Evolutionary conservation across 805 yeast species (phyloP).

Genomic region (Zygosaccharomyces kombuchaensis): DNA sequence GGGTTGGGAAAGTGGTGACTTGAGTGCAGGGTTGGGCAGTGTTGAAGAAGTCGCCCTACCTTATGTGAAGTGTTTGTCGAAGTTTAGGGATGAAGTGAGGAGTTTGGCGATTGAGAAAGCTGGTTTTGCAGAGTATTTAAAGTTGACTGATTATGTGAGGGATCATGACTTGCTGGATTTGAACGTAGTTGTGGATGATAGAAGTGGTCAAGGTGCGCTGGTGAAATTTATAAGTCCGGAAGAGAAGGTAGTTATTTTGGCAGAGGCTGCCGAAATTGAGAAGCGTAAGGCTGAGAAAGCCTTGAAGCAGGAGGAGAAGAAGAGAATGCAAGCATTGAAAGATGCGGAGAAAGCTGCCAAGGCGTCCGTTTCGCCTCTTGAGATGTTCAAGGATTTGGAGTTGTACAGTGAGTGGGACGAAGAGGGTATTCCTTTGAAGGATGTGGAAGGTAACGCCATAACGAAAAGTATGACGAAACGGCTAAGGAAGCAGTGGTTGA

Average conservation of each 20-base stretch:
- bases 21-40: conserved; percentile 20
- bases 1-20: conserved; percentile 67
- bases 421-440: conserved; percentile 75
- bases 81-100: conserved; percentile 81
- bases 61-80: conserved; percentile 68
- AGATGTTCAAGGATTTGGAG: conserved; percentile 61
- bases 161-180: conserved; percentile 64
- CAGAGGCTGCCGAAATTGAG: conserved; percentile 49
- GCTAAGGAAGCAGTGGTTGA: conserved; percentile 68
- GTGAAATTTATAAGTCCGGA: conserved; percentile 70
- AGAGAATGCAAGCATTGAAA: conserved; percentile 58
- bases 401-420: conserved; percentile 76
- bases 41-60: conserved; percentile 75
- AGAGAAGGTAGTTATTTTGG: conserved; percentile 63
- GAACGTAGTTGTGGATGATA: conserved; percentile 85
- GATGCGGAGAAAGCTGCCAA: conserved; percentile 60
- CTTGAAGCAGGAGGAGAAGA: conserved; percentile 45
- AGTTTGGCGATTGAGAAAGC: conserved; percentile 61
- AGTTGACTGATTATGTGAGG: conserved; percentile 72
- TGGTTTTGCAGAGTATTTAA: conserved; percentile 48
- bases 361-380: conserved; percentile 64
- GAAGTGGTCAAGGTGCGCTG: conserved; percentile 75
- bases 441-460: conserved; percentile 72
- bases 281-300: conserved; percentile 53
- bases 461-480: conserved; percentile 85